A percentile compares a stretch with the other conserved stretches of the same genome.
These are phyloP conservation scores for Capillidium heterosporum DNA, from an alignment of 371 early-diverging fungal genomes.

Conservation along the genomic window DNA sequence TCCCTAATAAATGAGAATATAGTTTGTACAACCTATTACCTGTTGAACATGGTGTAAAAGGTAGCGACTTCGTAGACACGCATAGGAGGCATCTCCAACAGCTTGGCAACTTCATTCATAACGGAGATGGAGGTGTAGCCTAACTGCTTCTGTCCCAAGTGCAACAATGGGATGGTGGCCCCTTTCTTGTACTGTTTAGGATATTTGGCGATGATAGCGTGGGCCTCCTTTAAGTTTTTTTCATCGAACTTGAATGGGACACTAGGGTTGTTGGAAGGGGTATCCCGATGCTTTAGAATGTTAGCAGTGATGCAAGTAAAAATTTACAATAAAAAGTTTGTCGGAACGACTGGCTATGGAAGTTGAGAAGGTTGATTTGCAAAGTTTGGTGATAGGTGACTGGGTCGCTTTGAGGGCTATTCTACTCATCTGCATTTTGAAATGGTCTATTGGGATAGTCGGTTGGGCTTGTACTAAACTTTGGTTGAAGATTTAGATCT, in stretches of 20 bases:
- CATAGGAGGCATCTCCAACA: conserved; percentile 93
- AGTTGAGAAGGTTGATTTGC: conserved; percentile 17
- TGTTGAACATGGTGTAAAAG: conserved; percentile 98
- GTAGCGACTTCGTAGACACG: conserved; percentile 98
- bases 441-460: too few species aligned
- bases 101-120: conserved; percentile 91
- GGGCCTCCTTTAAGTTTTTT: conserved; percentile 62
- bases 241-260: conserved; percentile 71
- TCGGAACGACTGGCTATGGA: conserved; percentile 35
- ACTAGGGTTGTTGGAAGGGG: conserved; percentile 71
- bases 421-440: too few species aligned
- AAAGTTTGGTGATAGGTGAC: background rate
- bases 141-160: conserved; percentile 88
- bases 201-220: conserved; percentile 80
- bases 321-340: conserved; percentile 43
- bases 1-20: conserved; percentile 22
- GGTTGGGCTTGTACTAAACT: too few species aligned
- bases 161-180: conserved; percentile 89
- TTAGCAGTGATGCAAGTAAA: background rate
- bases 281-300: conserved; percentile 65
- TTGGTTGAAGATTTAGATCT: too few species aligned
- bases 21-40: conserved; percentile 20
- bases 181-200: conserved; percentile 96
- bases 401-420: background rate
- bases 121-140: conserved; percentile 84